phyloP scores from a whole-genome alignment of 2,329 filamentous ascomycete species.

The Xylariaceae sp. region DNA sequence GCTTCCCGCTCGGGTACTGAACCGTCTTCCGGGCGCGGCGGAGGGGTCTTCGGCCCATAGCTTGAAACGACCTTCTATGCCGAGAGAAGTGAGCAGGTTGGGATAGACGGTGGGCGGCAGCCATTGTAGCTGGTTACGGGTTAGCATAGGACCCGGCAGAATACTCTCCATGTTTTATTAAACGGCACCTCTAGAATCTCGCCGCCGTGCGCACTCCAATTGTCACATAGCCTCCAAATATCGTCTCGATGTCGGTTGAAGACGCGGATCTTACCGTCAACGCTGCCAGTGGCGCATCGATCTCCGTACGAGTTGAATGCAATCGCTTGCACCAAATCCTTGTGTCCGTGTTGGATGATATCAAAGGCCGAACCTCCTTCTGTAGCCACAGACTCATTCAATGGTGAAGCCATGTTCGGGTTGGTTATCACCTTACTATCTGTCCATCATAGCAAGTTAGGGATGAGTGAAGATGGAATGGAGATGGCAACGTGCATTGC shows the following conservation, averaged over 20 bases:
- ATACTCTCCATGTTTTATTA: background rate
- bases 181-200: constrained; percentile 76
- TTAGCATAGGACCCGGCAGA: constrained; percentile 11
- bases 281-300: constrained; percentile 83
- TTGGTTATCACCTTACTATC: background rate
- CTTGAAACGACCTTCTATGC: constrained; percentile 84
- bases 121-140: constrained; percentile 71
- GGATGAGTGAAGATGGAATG: background rate
- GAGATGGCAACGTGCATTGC: background rate
- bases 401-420: constrained; percentile 24
- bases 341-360: constrained; percentile 69
- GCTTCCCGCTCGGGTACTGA: constrained; percentile 57
- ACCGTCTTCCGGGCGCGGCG: constrained; percentile 74
- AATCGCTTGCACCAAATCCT: constrained; percentile 76
- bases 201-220: constrained; percentile 84
- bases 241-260: constrained; percentile 79
- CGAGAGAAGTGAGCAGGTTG: constrained; percentile 80
- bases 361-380: constrained; percentile 48
- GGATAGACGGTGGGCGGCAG: constrained; percentile 84
- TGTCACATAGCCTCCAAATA: constrained; percentile 76
- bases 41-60: constrained; percentile 90
- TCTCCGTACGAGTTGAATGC: constrained; percentile 92
- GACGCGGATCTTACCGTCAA: constrained; percentile 88
- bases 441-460: constrained; percentile 16
- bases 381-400: constrained; percentile 20